Evolutionary conservation across 208 protist species (phyloP).

Genomic region (Porcisia deanei): DNA sequence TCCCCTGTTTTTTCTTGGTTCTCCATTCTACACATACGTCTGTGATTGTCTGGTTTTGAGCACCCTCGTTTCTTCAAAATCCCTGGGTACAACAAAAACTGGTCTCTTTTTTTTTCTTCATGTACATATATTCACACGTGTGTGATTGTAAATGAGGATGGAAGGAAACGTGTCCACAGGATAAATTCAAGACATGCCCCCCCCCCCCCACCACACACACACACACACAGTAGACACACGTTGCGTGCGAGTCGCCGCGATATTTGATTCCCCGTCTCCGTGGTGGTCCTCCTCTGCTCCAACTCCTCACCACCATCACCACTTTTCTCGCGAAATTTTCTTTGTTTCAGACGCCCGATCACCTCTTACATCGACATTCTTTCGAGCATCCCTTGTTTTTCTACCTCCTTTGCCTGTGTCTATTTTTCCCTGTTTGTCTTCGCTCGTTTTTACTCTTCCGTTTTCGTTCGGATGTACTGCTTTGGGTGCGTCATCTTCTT

Average conservation of each 20-base stretch:
- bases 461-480: not conserved
- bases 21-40: not conserved
- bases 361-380: not conserved
- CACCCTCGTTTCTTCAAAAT: not conserved
- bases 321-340: not conserved
- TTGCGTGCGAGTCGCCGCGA: not conserved
- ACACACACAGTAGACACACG: not conserved
- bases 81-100: not conserved
- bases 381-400: not conserved
- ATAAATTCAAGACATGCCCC: not conserved
- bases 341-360: not conserved
- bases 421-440: not conserved
- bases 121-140: too few relatives aligned
- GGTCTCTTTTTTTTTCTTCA: not conserved
- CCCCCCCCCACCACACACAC: not conserved
- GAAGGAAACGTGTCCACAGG: too few relatives aligned
- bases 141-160: too few relatives aligned
- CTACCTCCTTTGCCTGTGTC: not conserved
- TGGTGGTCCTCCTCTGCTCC: conserved; percentile 2
- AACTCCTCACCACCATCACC: not conserved
- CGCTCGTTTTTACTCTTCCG: not conserved
- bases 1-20: not conserved
- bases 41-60: not conserved
- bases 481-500: not conserved
- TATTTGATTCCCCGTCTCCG: not conserved